phyloP scores from a whole-genome alignment of 768 basidiomycete genomes.

The Podaxis sp. region DNA sequence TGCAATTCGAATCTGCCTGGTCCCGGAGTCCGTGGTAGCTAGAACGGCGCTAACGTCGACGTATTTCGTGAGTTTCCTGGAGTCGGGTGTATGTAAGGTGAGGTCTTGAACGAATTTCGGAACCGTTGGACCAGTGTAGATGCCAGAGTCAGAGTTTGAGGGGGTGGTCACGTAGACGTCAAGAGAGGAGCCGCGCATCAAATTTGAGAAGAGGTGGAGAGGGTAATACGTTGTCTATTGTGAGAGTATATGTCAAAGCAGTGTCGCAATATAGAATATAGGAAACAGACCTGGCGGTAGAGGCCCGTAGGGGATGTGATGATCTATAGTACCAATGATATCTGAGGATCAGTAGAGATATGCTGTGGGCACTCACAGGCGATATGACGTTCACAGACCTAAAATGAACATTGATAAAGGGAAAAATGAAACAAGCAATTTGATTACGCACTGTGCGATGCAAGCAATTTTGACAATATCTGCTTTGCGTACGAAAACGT shows the following conservation, averaged over 20 bases:
- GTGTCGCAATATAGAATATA: too few relatives aligned
- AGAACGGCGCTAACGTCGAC: slow-evolving; percentile 50
- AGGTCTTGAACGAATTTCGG: slow-evolving; percentile 50
- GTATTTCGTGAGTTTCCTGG: slow-evolving; percentile 37
- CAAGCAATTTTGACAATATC: slow-evolving; percentile 61
- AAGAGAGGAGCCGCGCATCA: slow-evolving; percentile 51
- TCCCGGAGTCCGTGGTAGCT: slow-evolving; percentile 20
- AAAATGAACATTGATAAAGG: neutral
- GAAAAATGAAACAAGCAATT: neutral
- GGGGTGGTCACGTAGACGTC: slow-evolving; percentile 35
- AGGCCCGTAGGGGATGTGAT: slow-evolving; percentile 47
- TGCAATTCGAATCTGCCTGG: slow-evolving; percentile 44
- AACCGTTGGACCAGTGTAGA: slow-evolving; percentile 45
- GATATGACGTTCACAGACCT: slow-evolving; percentile 48
- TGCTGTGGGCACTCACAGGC: slow-evolving; percentile 27
- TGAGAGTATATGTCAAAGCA: too few relatives aligned
- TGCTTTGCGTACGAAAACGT: slow-evolving; percentile 58
- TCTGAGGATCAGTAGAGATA: neutral
- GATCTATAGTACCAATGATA: slow-evolving; percentile 21
- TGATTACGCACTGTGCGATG: slow-evolving; percentile 48
- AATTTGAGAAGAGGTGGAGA: slow-evolving; percentile 50
- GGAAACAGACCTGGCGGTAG: slow-evolving; percentile 27
- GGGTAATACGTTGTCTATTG: slow-evolving; percentile 48
- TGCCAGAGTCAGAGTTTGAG: slow-evolving; percentile 7
- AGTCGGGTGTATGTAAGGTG: slow-evolving; percentile 28